phyloP scores from a whole-genome alignment of 176 grass and related monocot genomes.

The Musa acuminata region DNA sequence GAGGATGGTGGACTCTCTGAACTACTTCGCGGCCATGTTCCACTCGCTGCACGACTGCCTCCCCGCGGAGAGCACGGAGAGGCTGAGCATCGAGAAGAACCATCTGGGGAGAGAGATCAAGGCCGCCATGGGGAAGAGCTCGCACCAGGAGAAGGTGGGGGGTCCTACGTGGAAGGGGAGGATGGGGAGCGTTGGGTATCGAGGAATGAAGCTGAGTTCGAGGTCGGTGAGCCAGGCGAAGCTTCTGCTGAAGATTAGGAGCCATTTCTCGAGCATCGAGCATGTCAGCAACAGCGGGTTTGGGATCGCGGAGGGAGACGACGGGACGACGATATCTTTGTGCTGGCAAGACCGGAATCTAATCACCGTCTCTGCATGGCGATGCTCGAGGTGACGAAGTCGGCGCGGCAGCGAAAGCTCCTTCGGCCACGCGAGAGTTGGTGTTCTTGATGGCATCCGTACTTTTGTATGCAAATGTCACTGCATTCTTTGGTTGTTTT shows the following conservation, averaged over 20 bases:
- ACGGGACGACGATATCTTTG: constrained; percentile 37
- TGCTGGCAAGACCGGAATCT: constrained; percentile 49
- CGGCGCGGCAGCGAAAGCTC: background rate
- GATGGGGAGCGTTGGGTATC: constrained; percentile 47
- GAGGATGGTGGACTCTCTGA: constrained; percentile 41
- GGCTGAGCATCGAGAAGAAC: constrained; percentile 68
- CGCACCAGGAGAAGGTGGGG: background rate
- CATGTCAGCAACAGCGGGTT: constrained; percentile 38
- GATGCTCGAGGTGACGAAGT: constrained; percentile 3
- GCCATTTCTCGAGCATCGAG: constrained; percentile 24
- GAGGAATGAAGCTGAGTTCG: constrained; percentile 41
- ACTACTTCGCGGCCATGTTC: constrained; percentile 60
- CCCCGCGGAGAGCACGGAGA: constrained; percentile 48
- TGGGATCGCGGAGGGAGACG: constrained; percentile 32
- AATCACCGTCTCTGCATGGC: constrained; percentile 42
- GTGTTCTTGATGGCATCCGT: background rate
- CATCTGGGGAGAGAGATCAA: constrained; percentile 64
- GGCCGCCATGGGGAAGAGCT: constrained; percentile 4
- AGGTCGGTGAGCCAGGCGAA: constrained; percentile 83
- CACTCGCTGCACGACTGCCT: constrained; percentile 69
- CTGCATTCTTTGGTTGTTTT: too few relatives aligned
- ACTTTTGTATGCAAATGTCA: background rate
- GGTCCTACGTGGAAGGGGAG: constrained; percentile 29
- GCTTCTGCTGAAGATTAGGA: constrained; percentile 78
- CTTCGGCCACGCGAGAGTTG: background rate